These are phyloP conservation scores for Gloeopeniophorella convolvens DNA, from an alignment of 768 basidiomycete genomes.

Conservation along the genomic window DNA sequence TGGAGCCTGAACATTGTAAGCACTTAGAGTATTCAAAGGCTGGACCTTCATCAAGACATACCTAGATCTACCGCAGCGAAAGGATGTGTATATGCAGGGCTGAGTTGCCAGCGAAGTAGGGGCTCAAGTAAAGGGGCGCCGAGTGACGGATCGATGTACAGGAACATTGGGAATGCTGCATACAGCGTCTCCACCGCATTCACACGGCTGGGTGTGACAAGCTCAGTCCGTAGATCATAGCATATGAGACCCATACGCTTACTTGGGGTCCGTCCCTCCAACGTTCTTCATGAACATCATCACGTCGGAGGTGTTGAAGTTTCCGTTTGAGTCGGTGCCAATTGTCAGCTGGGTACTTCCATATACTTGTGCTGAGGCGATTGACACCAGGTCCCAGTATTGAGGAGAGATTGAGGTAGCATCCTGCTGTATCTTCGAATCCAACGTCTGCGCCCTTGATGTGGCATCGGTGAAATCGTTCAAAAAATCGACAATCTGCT, in stretches of 20 bases:
- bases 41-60: neutral
- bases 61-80: conserved; percentile 22
- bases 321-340: conserved; percentile 39
- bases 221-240: neutral
- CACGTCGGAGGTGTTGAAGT: conserved; percentile 45
- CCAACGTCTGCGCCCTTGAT: conserved; percentile 39
- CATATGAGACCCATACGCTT: neutral
- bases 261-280: conserved; percentile 31
- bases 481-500: conserved; percentile 40
- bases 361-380: conserved; percentile 50
- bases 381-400: conserved; percentile 44
- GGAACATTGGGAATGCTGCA: conserved; percentile 42
- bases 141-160: conserved; percentile 48
- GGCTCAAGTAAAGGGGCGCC: conserved; percentile 29
- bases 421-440: conserved; percentile 40
- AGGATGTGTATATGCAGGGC: conserved; percentile 11
- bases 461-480: conserved; percentile 40
- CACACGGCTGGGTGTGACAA: conserved; percentile 19
- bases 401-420: conserved; percentile 42
- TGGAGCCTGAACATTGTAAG: neutral
- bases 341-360: conserved; percentile 50
- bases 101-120: conserved; percentile 19
- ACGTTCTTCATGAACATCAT: conserved; percentile 44
- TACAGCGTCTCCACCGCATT: conserved; percentile 52
- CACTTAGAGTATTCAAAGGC: neutral